A percentile compares a stretch with the other conserved stretches of the same genome.
phyloP scores from a whole-genome alignment of 1,284 basidiomycete genomes.

The Cutaneotrichosporon cutaneum region DNA sequence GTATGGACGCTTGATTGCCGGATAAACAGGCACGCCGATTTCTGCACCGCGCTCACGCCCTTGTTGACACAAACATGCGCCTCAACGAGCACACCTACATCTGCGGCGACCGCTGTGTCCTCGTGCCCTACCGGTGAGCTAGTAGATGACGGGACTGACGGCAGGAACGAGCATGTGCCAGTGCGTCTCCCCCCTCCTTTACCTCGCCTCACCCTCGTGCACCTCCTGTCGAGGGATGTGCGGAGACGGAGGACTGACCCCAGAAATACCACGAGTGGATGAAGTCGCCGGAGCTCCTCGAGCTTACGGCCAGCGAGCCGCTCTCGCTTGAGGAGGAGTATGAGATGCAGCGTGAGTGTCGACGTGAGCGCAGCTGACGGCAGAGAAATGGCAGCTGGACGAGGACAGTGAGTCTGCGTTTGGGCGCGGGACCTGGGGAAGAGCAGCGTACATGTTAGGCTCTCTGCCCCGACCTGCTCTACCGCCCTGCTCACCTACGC shows the following conservation, averaged over 20 bases:
- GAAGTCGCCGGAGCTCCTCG: conserved; percentile 69
- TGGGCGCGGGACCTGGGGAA: too few relatives aligned
- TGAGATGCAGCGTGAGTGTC: conserved; percentile 81
- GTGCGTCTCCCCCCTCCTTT: conserved; percentile 43
- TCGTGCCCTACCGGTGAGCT: conserved; percentile 69
- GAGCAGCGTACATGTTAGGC: too few relatives aligned
- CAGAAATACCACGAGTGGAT: conserved; percentile 92
- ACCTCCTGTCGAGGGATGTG: too few relatives aligned
- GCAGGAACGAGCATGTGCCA: conserved; percentile 62
- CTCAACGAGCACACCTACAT: conserved; percentile 65
- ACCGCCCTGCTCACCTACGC: background rate
- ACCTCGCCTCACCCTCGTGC: background rate
- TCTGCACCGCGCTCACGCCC: too few relatives aligned
- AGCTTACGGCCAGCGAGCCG: conserved; percentile 82
- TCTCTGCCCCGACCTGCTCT: background rate
- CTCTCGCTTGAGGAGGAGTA: conserved; percentile 80
- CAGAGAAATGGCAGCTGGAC: conserved; percentile 82
- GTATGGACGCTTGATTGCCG: too few relatives aligned
- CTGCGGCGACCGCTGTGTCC: conserved; percentile 62
- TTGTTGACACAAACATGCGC: conserved; percentile 55
- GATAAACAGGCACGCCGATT: too few relatives aligned
- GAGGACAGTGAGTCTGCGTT: conserved; percentile 69
- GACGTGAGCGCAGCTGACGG: background rate
- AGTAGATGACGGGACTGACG: conserved; percentile 8
- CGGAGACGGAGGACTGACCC: too few relatives aligned